These are phyloP conservation scores for Erucastrum elatum DNA, from an alignment of 345 rosid genomes.

Conservation along the genomic window DNA sequence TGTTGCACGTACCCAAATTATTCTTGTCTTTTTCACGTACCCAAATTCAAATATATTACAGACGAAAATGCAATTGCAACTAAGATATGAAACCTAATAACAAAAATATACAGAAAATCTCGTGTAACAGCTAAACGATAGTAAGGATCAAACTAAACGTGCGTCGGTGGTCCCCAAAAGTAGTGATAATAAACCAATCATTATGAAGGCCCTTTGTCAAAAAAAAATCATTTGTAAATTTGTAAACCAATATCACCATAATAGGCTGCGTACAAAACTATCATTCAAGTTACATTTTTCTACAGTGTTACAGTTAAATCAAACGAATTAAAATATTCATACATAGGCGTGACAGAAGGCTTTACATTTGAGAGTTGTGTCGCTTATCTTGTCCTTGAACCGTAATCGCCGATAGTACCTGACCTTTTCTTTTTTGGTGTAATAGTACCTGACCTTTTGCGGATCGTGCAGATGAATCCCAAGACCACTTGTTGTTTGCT, in stretches of 20 bases:
- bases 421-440: too few species aligned
- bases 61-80: background rate
- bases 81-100: constrained; percentile 6
- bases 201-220: too few species aligned
- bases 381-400: background rate
- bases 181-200: background rate
- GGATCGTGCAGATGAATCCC: too few species aligned
- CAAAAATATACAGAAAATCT: background rate
- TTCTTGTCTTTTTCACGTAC: too few species aligned
- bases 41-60: background rate
- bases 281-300: background rate
- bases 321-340: background rate
- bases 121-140: background rate
- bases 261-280: background rate
- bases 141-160: constrained; percentile 4
- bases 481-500: too few species aligned
- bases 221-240: background rate
- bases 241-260: background rate
- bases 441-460: too few species aligned
- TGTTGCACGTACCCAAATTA: constrained; percentile 1
- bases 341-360: background rate
- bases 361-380: background rate
- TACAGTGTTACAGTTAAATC: background rate
- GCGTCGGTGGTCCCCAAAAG: constrained; percentile 1
- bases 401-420: too few species aligned